Base-by-base conservation (phyloP, 1,284 basidiomycete species). In the Rhodofomes roseus region DNA sequence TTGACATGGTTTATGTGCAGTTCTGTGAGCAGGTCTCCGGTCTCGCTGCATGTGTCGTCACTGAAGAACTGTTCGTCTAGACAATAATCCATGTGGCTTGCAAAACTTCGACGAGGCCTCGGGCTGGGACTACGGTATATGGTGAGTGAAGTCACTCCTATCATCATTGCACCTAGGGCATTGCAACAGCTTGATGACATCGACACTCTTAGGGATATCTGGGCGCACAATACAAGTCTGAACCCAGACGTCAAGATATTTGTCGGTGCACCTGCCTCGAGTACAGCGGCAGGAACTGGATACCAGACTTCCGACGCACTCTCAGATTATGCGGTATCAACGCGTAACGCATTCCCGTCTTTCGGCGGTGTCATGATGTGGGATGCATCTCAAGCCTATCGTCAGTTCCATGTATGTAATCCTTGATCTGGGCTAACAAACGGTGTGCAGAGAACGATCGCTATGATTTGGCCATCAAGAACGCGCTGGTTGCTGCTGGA, bases 361-460 rank as follows among this genome's bases (percentile, higher is more conserved):
- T 89, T 89, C 62, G 86, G 87, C 18, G 87, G 87, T 29, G 82
- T 89, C 18, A 89, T 88, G 85, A 68, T 90, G 50, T 90, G 86
- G 86, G 87, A 87, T 68, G 82, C 80, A 41, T 87, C 85, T 46
- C 85, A 89, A 70, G 86, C 87, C 14, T 86, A 82, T 63, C 79
- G 85, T 85, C 68, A 57, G 76, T 71, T 39, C 50, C 18, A 29
- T n/a, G 14, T n/a, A 4, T 41, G 18, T 12, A 56, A 44, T 34
- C 54, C 18, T 34, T 40, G 44, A 29, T 51, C 55, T 22, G 29
- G 20, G 22, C n/a, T 43, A 39, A 41, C 43, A 40, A 36, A 59
- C 41, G 39, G 50, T 60, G 44, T 16, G 18, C 61, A 85, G 85
- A 75, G n/a, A 88, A 89, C 67, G 72, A 73, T 62, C 79, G 83